Conservation (phyloP, 257 asterid genomes). For the Anisodus tanguticus region DNA sequence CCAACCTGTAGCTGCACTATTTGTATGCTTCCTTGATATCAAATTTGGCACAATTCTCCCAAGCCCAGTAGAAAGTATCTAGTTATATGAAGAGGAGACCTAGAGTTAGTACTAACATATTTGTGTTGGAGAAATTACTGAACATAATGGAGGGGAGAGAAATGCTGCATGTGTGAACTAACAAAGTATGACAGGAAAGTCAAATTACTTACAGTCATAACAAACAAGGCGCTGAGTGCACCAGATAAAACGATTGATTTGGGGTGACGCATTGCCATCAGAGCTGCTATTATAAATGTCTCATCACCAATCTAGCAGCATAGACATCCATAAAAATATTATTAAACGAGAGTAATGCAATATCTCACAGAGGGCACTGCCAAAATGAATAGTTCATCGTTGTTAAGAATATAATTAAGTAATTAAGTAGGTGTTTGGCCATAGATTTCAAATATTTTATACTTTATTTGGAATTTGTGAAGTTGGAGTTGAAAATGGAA, state of each 20-base stretch:
- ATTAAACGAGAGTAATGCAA: slow-evolving; percentile 22
- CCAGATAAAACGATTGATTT: slow-evolving; percentile 92
- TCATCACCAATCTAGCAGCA: slow-evolving; percentile 86
- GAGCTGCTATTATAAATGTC: slow-evolving; percentile 96
- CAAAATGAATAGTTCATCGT: slow-evolving; percentile 25
- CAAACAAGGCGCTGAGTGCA: slow-evolving; percentile 94
- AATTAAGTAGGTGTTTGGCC: no score
- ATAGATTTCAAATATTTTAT: no score
- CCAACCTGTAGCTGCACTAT: slow-evolving; percentile 88
- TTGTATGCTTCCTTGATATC: slow-evolving; percentile 97
- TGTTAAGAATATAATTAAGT: no score
- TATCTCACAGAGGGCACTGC: slow-evolving; percentile 26
- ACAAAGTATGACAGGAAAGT: not conserved
- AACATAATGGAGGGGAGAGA: slow-evolving; percentile 2
- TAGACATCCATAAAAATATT: slow-evolving; percentile 35
- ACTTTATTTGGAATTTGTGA: no score
- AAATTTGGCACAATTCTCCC: slow-evolving; percentile 97
- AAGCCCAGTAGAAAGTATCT: slow-evolving; percentile 95
- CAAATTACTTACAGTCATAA: slow-evolving; percentile 83
- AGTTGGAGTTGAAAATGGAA: no score
- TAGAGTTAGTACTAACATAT: slow-evolving; percentile 30
- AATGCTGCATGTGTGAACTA: slow-evolving; percentile 12
- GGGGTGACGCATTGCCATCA: slow-evolving; percentile 99
- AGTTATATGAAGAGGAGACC: slow-evolving; percentile 31
- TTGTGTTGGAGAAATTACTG: not conserved